Conservation (phyloP, 441 rosid species). For the Mallotus japonicus region DNA sequence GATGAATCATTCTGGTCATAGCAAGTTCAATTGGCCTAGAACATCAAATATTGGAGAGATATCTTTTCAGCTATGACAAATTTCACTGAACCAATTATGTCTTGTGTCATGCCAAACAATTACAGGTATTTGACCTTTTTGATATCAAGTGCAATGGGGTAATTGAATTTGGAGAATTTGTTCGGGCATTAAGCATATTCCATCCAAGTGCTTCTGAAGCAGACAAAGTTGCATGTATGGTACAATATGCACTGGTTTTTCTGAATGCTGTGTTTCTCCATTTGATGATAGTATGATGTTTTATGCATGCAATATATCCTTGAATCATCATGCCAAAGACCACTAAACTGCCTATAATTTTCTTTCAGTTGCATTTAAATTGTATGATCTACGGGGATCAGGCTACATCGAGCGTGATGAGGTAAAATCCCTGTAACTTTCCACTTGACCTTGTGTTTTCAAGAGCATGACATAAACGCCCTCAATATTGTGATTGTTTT, state of each 20-base stretch:
- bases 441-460: slow-evolving; percentile 1
- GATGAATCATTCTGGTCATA: background rate
- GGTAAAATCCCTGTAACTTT: slow-evolving; percentile 33
- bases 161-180: slow-evolving; percentile 61
- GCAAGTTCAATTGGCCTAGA: background rate
- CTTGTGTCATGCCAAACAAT: background rate
- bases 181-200: slow-evolving; percentile 54
- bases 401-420: slow-evolving; percentile 63
- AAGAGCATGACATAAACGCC: background rate
- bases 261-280: background rate
- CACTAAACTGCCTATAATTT: slow-evolving; percentile 7
- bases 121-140: slow-evolving; percentile 54
- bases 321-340: background rate
- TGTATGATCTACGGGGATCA: slow-evolving; percentile 59
- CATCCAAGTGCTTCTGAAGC: slow-evolving; percentile 51
- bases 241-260: background rate
- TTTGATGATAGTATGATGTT: background rate
- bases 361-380: slow-evolving; percentile 62
- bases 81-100: background rate
- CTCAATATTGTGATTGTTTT: background rate
- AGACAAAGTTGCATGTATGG: slow-evolving; percentile 51
- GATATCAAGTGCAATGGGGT: slow-evolving; percentile 50
- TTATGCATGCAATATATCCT: background rate
- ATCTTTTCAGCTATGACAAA: no score
- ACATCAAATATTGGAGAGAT: background rate